Evolutionary conservation across 768 basidiomycete species (phyloP).

Genomic region (Plicaturopsis crispa): DNA sequence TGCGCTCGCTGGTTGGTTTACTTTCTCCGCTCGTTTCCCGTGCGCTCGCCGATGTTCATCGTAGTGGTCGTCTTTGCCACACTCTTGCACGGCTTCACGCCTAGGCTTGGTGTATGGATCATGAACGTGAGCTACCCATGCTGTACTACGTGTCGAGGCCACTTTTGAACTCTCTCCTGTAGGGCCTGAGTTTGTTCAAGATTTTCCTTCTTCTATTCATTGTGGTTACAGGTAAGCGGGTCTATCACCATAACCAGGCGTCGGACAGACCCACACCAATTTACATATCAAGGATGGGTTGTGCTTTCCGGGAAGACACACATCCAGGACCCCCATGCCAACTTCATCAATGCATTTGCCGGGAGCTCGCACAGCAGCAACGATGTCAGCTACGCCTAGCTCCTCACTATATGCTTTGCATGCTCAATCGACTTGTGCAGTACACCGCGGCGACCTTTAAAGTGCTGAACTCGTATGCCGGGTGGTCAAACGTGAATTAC

Average conservation of each 20-base stretch:
- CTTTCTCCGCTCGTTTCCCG: not conserved
- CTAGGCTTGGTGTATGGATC: constrained; percentile 35
- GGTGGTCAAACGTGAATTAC: constrained; percentile 53
- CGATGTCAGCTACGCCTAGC: constrained; percentile 23
- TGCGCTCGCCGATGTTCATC: not conserved
- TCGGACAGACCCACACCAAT: not conserved
- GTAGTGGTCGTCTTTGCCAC: constrained; percentile 45
- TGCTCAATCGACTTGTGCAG: constrained; percentile 23
- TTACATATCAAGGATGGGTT: no score
- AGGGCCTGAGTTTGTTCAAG: constrained; percentile 50
- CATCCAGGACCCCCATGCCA: constrained; percentile 47
- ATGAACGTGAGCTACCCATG: constrained; percentile 41
- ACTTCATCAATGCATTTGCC: constrained; percentile 50
- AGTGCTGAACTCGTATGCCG: constrained; percentile 38
- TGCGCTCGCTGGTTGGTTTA: constrained; percentile 40
- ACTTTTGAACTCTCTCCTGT: no score
- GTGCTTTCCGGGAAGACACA: constrained; percentile 52
- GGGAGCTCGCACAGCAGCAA: constrained; percentile 47
- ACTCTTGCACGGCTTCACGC: constrained; percentile 43
- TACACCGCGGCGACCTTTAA: constrained; percentile 58
- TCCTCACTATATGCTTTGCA: no score
- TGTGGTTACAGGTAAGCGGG: constrained; percentile 34
- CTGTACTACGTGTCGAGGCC: no score
- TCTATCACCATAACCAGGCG: constrained; percentile 20
- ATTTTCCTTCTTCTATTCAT: constrained; percentile 45